Evolutionary conservation across 2,329 filamentous ascomycete species (phyloP), one percentile per base, ranked within the genome.

Genomic region (Furcasterigmium sp.): DNA sequence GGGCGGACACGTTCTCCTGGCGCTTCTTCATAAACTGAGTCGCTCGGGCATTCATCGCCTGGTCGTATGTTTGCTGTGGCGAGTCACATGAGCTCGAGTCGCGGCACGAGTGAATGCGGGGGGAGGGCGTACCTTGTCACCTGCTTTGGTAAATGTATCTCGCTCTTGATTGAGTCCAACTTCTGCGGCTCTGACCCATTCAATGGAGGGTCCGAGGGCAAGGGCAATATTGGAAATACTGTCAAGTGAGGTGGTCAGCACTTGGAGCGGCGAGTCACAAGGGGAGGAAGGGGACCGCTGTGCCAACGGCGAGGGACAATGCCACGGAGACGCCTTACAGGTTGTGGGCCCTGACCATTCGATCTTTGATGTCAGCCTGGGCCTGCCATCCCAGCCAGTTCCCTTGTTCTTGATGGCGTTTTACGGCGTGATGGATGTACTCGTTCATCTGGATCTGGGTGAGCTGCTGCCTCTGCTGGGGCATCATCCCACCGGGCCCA

Each of bases 151-250:
- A 40, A 71, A 80, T 0, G 62, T 56, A 2, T 75, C 70, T 28
- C 69, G 65, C 53, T 80, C 76, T 44, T 70, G 72, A 2, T 58
- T 56, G 19, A 76, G 54, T 14, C 68, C 71, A n/a, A 57, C 59
- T 9, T 64, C 55, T 1, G 70, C 57, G 2, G 70, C 64, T 43
- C 67, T 66, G 39, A 63, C 55, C 25, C 61, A 63, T 23, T 75
- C 70, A 13, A 63, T 51, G 13, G 53, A 52, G 3, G 62, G 64
- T 49, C 69, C 20, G 19, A 20, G 62, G 7, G 72, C 73, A 14
- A 79, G 61, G 5, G 68, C 62, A 14, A 74, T 65, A 43, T 75
- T 78, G 13, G 74, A 64, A 36, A 78, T 68, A n/a, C 75, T 80
- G 42, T n/a, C n/a, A 11, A 18, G n/a, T 13, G 26, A 15, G 38